Conservation (phyloP, 768 basidiomycete species). For the Russula sp. region DNA sequence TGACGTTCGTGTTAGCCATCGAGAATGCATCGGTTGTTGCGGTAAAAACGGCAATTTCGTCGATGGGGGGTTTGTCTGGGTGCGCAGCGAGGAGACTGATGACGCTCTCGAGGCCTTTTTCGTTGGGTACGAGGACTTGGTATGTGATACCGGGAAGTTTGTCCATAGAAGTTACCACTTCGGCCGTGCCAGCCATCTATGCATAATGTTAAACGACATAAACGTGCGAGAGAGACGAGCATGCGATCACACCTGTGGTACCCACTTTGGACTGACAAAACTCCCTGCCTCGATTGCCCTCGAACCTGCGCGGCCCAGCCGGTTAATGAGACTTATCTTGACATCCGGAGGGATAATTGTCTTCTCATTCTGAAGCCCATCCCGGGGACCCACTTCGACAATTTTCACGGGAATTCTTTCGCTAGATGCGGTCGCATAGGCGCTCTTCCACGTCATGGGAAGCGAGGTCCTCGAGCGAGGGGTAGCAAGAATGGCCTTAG, state of each 20-base stretch:
- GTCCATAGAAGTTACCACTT: slow-evolving; percentile 61
- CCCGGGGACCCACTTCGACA: slow-evolving; percentile 88
- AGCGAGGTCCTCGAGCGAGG: neutral
- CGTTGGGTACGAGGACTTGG: slow-evolving; percentile 79
- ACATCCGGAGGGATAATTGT: slow-evolving; percentile 63
- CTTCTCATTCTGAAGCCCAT: slow-evolving; percentile 90
- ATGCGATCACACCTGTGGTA: slow-evolving; percentile 65
- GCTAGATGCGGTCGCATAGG: slow-evolving; percentile 20
- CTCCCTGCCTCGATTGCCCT: slow-evolving; percentile 78
- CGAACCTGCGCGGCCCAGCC: slow-evolving; percentile 65
- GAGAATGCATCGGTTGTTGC: slow-evolving; percentile 86
- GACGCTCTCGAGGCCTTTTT: slow-evolving; percentile 70
- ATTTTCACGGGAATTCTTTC: slow-evolving; percentile 49
- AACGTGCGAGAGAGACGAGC: neutral
- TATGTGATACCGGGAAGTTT: slow-evolving; percentile 57
- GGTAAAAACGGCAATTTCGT: slow-evolving; percentile 88
- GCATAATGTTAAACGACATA: neutral
- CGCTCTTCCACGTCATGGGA: neutral
- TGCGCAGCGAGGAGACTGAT: slow-evolving; percentile 49
- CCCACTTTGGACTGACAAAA: slow-evolving; percentile 92
- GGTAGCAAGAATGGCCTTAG: neutral
- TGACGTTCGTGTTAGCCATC: slow-evolving; percentile 79
- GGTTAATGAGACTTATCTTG: slow-evolving; percentile 78
- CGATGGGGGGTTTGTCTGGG: slow-evolving; percentile 50
- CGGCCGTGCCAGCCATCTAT: slow-evolving; percentile 85